A percentile compares a stretch with the other conserved stretches of the same genome.
phyloP scores from a whole-genome alignment of 176 grass and related monocot species.

The Tillandsia leiboldiana region DNA sequence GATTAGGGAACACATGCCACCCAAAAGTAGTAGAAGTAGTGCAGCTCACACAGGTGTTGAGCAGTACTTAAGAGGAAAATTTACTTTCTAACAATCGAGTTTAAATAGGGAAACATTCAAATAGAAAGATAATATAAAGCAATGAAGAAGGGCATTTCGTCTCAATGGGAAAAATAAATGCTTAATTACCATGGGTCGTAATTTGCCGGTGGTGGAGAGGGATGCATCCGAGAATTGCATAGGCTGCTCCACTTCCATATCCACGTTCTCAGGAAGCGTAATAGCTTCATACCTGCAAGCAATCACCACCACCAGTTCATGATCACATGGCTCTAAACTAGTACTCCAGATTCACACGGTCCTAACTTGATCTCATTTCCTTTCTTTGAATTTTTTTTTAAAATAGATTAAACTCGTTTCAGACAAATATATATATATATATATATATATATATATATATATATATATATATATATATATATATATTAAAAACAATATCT shows the following conservation, averaged over 20 bases:
- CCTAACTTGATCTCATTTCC: no score
- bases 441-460: no score
- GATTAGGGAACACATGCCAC: no score
- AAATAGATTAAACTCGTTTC: not conserved
- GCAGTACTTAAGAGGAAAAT: no score
- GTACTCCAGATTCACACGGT: not conserved
- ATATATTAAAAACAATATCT: not conserved
- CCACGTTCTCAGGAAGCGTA: constrained; percentile 43
- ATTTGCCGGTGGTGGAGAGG: constrained; percentile 26
- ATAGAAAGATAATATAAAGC: not conserved
- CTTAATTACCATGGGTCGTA: constrained; percentile 53
- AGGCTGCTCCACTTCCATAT: constrained; percentile 60
- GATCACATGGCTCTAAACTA: not conserved
- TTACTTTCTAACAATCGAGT: no score
- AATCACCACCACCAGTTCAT: constrained; percentile 14
- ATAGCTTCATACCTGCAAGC: constrained; percentile 68
- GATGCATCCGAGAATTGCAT: constrained; percentile 30
- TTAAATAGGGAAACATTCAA: no score
- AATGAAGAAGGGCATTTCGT: not conserved
- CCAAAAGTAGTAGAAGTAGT: no score
- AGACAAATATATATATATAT: not conserved
- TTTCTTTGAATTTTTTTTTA: no score
- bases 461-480: no score
- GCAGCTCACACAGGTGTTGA: no score
- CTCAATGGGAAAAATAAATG: not conserved